Evolutionary conservation across 768 basidiomycete species (phyloP), one percentile per base, ranked within the genome.

Genomic region (Calocybe indica): DNA sequence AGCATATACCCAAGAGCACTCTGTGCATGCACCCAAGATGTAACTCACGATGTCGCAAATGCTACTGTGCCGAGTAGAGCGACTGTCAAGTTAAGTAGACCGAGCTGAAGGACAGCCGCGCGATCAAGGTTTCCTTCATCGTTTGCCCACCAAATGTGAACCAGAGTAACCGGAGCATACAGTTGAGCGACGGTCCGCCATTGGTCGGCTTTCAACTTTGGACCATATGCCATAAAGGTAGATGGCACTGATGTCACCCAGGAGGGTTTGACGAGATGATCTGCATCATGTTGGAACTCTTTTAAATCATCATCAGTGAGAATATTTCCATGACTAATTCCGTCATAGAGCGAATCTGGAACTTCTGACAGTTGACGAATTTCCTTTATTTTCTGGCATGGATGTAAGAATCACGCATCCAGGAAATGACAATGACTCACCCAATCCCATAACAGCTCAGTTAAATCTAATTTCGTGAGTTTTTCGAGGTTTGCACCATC

Each of bases 161-260:
- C 55, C 2, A 74, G 54, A 1, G 70, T 66, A n/a, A 68, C 53
- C 2, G 63, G 65, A 28, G 72, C 58, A 44, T 71, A 55, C 11
- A 70, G 41, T 0, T 58, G 57, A 13, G 65, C 62, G 7, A 69
- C 49, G 0, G 56, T 58, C 12, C 58, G 57, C 72, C 71, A 75
- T 51, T 69, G 47, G 36, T 68, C 62, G 7, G 68, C 58, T 22
- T 64, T 65, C 14, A 67, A 49, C 42, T 65, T 66, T n/a, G 62
- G 58, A 32, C 62, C 54, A 1, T 42, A 33, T 5, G 55, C 43
- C 36, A 12, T 59, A 58, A 13, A 62, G 47, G 37, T 62, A 48
- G 33, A 32, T 10, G 66, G 60, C 1, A 60, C 50, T 3, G 51
- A 52, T 7, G 52, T 52, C 6, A 61, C 40, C 58, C 60, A 65